Percentiles rank a stretch among this genome's conserved stretches.
These are phyloP conservation scores for Russula sp. DNA, from an alignment of 768 basidiomycete species.

Conservation along the genomic window DNA sequence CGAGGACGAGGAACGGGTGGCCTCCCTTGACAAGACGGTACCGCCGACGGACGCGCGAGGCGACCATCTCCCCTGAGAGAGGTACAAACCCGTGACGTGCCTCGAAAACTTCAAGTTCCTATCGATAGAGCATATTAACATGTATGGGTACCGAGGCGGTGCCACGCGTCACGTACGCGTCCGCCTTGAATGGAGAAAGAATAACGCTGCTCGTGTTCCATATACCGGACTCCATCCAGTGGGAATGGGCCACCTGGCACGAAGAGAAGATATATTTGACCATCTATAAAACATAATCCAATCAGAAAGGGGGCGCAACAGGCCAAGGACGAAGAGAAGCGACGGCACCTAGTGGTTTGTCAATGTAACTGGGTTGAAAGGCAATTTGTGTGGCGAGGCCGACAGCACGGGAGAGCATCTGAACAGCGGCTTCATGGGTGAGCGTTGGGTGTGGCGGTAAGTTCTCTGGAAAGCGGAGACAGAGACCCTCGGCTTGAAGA, in stretches of 20 bases:
- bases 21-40: constrained; percentile 71
- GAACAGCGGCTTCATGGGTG: constrained; percentile 50
- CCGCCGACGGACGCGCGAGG: constrained; percentile 64
- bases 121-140: constrained; percentile 15
- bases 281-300: constrained; percentile 40
- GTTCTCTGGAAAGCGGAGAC: constrained; percentile 65
- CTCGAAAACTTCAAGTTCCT: constrained; percentile 79
- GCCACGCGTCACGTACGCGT: constrained; percentile 42
- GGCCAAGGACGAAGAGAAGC: not conserved
- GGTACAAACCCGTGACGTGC: constrained; percentile 76
- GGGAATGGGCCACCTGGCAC: constrained; percentile 57
- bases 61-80: constrained; percentile 49
- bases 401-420: constrained; percentile 56
- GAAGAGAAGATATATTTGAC: constrained; percentile 60
- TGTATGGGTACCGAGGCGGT: not conserved
- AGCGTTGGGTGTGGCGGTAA: constrained; percentile 52
- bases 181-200: constrained; percentile 43
- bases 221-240: constrained; percentile 70
- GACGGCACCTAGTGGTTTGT: constrained; percentile 60
- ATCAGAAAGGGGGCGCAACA: not conserved
- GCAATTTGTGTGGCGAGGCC: constrained; percentile 52
- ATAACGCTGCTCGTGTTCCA: constrained; percentile 64
- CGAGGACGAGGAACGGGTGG: constrained; percentile 63
- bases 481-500: constrained; percentile 50
- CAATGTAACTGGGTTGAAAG: constrained; percentile 69